Percentiles rank a stretch among this genome's conserved stretches.
These are phyloP conservation scores for Garcia nutans DNA, from an alignment of 345 rosid genomes.

Conservation along the genomic window DNA sequence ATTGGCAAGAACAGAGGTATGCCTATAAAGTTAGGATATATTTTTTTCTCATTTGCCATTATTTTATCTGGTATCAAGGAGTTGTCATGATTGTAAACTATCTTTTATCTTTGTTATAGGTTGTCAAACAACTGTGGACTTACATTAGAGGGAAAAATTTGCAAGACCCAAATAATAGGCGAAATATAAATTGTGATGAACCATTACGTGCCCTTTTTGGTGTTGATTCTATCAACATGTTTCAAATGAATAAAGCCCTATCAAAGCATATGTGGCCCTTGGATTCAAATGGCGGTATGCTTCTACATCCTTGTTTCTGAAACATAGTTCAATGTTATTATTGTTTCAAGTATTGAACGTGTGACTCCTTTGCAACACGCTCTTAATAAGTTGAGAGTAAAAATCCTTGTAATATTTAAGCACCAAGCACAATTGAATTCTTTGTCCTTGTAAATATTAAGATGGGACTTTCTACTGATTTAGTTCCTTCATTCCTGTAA, in stretches of 20 bases:
- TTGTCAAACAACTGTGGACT: slow-evolving; percentile 58
- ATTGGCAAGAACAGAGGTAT: slow-evolving; percentile 44
- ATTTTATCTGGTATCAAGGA: slow-evolving; percentile 4
- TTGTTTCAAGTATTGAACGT: not conserved
- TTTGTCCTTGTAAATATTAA: not conserved
- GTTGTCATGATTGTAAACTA: slow-evolving; percentile 13
- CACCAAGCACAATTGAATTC: not conserved
- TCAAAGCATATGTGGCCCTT: slow-evolving; percentile 64
- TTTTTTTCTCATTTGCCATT: slow-evolving; percentile 3
- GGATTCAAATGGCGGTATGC: slow-evolving; percentile 40
- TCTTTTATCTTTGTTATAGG: slow-evolving; percentile 31
- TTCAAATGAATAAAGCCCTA: slow-evolving; percentile 60
- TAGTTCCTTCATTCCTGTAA: not conserved
- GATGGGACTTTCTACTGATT: not conserved
- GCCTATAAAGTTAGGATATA: not conserved
- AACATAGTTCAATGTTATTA: not conserved
- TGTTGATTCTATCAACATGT: slow-evolving; percentile 57
- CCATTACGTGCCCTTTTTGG: slow-evolving; percentile 45
- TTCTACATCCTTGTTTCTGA: not conserved
- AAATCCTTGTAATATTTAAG: not conserved
- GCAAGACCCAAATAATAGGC: slow-evolving; percentile 58
- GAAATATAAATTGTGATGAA: slow-evolving; percentile 54
- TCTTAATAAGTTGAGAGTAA: not conserved
- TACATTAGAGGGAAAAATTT: slow-evolving; percentile 54
- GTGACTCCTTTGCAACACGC: not conserved